Evolutionary conservation across 371 early-diverging fungal genomes (phyloP), one percentile per base, ranked within the genome.

Genomic region (Mortierella sp.): DNA sequence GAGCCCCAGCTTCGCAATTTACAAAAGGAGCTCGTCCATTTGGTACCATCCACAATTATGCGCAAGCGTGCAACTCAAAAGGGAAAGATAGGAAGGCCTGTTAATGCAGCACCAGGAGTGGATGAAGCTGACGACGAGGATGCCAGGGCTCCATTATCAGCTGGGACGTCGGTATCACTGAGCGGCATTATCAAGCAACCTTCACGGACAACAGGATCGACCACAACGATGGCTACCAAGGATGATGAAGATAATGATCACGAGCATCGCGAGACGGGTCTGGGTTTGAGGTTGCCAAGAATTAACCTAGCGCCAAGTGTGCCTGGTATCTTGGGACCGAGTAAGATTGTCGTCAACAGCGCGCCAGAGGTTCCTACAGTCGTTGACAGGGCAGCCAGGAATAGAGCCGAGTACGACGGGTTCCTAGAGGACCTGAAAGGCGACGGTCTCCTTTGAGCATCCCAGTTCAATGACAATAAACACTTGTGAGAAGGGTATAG

Each of bases 1-100:
- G 87, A 84, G 60, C 89, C 89, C 16, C 81, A 89, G 48, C 74
- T 89, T 24, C 82, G 89, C 29, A 86, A 89, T 51, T 76, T 89
- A 21, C 88, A 86, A 70, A 88, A 87, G 58, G 89, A 89, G 54
- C 58, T 85, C n/a, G 77, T 86, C 0, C 78, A 76, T 24, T 79
- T 89, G 51, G 89, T 89, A n/a, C 89, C 89, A 13, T 83, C 86
- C 37, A 76, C 87, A 16, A 60, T 89, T 51, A 82, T 86, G 59
- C 81, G 86, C 21, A 88, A 87, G 51, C 83, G 86, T 43, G 79
- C 79, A 2, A 63, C 68, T 2, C 81, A 54, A 74, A 81, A 59
- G 72, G 81, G 64, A 63, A 61, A 61, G 80, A 81, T 39, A 57
- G 81, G 60, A 47, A 82, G 60, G 71, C 87, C 67, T 14, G 82